A percentile compares a stretch with the other conserved stretches of the same genome.
phyloP scores from a whole-genome alignment of 768 basidiomycete species.

The Kwoniella dendrophila region DNA sequence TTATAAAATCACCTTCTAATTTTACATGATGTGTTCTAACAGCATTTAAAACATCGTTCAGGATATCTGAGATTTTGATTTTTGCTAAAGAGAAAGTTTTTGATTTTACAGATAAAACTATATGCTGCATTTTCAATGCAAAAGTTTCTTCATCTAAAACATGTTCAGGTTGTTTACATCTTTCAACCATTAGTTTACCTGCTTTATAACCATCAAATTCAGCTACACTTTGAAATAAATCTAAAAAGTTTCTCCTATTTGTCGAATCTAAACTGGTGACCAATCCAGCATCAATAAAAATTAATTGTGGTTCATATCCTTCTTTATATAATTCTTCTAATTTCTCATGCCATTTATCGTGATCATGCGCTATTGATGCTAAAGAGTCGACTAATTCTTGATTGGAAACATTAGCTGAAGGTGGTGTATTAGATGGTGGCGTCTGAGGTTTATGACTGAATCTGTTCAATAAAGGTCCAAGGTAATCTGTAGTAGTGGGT shows the following conservation, averaged over 20 bases:
- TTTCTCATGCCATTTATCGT: conserved; percentile 69
- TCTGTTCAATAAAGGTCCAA: conserved; percentile 66
- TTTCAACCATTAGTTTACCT: conserved; percentile 93
- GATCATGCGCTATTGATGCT: conserved; percentile 62
- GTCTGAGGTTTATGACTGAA: conserved; percentile 58
- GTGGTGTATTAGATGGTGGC: conserved; percentile 24
- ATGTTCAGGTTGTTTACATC: conserved; percentile 85
- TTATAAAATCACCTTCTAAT: conserved; percentile 98
- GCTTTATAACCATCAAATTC: conserved; percentile 96
- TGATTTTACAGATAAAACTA: conserved; percentile 87
- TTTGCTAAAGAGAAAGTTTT: conserved; percentile 97
- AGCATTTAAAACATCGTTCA: conserved; percentile 81
- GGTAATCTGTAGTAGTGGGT: conserved; percentile 67
- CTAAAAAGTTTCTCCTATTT: conserved; percentile 92
- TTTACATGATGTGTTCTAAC: conserved; percentile 93
- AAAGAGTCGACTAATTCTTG: conserved; percentile 70
- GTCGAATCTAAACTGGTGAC: conserved; percentile 78
- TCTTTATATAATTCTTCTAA: conserved; percentile 65
- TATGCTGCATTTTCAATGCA: conserved; percentile 95
- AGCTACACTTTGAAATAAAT: conserved; percentile 92
- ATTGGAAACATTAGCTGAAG: conserved; percentile 11
- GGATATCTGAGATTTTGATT: conserved; percentile 91
- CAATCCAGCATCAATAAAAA: conserved; percentile 95
- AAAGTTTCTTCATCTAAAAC: conserved; percentile 92
- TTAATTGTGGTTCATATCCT: conserved; percentile 89